phyloP scores from a whole-genome alignment of 208 protist species.

The Crithidia expoeki region DNA sequence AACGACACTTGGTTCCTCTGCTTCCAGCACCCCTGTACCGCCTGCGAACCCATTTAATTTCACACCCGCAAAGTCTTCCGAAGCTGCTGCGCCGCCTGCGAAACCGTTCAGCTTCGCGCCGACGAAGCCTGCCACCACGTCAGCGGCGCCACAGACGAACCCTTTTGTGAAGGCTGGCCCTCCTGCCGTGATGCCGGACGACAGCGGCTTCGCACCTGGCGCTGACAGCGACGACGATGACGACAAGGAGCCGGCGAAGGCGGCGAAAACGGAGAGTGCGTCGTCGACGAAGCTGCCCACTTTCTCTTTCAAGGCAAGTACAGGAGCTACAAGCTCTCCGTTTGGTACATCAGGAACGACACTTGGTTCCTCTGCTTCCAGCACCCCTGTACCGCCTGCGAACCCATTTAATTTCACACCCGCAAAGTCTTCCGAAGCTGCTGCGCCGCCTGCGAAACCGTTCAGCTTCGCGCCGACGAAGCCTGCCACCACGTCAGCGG shows the following conservation, averaged over 20 bases:
- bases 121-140: background rate
- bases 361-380: background rate
- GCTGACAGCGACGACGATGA: constrained; percentile 64
- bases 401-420: constrained; percentile 32
- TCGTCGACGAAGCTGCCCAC: constrained; percentile 20
- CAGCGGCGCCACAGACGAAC: constrained; percentile 12
- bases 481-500: constrained; percentile 2
- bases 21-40: background rate
- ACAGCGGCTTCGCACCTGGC: constrained; percentile 71
- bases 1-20: background rate
- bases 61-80: constrained; percentile 11
- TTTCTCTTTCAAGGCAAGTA: constrained; percentile 32
- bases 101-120: background rate
- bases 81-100: background rate
- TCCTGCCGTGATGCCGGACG: constrained; percentile 56
- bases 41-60: constrained; percentile 28
- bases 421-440: constrained; percentile 2
- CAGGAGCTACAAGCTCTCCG: background rate
- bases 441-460: background rate
- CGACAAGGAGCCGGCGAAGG: constrained; percentile 4
- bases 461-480: constrained; percentile 2
- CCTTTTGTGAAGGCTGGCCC: constrained; percentile 47
- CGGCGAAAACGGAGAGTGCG: constrained; percentile 17
- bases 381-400: too few relatives aligned
- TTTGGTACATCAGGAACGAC: background rate